Evolutionary conservation across 129 eudicot genomes (phyloP).

Genomic region (Flaveria ramosissima): DNA sequence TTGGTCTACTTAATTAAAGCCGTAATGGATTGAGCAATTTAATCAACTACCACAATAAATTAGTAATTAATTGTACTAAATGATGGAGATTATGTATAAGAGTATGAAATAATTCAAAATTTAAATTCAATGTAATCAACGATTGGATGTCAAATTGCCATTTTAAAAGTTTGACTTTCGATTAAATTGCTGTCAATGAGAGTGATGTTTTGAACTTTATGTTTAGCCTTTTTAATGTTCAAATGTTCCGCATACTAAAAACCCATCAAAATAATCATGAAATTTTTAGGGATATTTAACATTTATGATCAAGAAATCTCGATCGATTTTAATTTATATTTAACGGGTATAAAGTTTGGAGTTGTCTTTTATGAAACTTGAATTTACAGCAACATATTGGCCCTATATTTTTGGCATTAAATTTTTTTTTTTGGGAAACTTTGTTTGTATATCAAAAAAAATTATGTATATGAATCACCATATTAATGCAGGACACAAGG

Average conservation of each 20-base stretch:
- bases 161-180: slow-evolving; percentile 18
- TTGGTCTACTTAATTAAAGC: neutral
- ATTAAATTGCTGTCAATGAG: slow-evolving; percentile 29
- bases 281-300: neutral
- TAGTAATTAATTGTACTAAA: neutral
- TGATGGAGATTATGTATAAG: neutral
- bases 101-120: slow-evolving; percentile 4
- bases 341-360: no score
- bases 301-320: neutral
- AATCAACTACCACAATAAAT: slow-evolving; percentile 4
- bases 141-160: slow-evolving; percentile 9
- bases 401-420: neutral
- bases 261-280: neutral
- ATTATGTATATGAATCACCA: no score
- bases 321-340: no score
- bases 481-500: no score
- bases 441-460: no score
- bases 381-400: neutral
- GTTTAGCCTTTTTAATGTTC: slow-evolving; percentile 15
- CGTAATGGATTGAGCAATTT: neutral
- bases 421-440: no score
- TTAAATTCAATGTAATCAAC: slow-evolving; percentile 27
- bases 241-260: slow-evolving; percentile 13
- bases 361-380: no score
- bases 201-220: slow-evolving; percentile 30